phyloP scores from a whole-genome alignment of 2,329 filamentous ascomycete species.

The Neonectria neomacrospora region DNA sequence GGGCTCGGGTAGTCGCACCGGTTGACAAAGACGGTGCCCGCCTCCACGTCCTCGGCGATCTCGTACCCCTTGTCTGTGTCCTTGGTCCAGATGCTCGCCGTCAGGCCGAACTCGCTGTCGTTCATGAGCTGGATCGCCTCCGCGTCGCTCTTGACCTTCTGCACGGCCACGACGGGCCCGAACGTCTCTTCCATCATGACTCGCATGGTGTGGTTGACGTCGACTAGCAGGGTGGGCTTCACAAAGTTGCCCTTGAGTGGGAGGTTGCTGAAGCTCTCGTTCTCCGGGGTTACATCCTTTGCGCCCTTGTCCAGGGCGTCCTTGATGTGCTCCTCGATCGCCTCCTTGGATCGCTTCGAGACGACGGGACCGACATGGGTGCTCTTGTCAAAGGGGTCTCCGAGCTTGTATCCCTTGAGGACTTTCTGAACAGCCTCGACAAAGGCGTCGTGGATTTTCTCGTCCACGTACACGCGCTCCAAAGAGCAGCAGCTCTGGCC shows the following conservation, averaged over 20 bases:
- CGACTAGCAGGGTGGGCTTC: slow-evolving; percentile 82
- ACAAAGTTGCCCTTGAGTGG: slow-evolving; percentile 89
- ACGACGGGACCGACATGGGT: slow-evolving; percentile 92
- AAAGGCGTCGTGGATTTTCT: slow-evolving; percentile 85
- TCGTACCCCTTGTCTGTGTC: slow-evolving; percentile 80
- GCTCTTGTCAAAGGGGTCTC: slow-evolving; percentile 82
- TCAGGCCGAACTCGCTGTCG: slow-evolving; percentile 92
- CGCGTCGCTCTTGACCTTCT: slow-evolving; percentile 83
- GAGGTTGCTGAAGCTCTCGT: slow-evolving; percentile 77
- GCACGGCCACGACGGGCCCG: slow-evolving; percentile 89
- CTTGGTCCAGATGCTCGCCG: slow-evolving; percentile 97
- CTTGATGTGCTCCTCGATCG: slow-evolving; percentile 81
- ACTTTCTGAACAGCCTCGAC: slow-evolving; percentile 83
- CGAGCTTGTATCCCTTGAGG: slow-evolving; percentile 82
- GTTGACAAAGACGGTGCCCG: slow-evolving; percentile 96
- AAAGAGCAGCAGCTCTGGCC: slow-evolving; percentile 97
- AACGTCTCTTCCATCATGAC: slow-evolving; percentile 97
- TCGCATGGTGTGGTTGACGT: slow-evolving; percentile 83
- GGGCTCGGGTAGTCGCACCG: slow-evolving; percentile 92
- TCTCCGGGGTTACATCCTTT: slow-evolving; percentile 84
- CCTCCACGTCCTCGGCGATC: slow-evolving; percentile 84
- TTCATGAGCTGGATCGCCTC: slow-evolving; percentile 92
- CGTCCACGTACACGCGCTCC: slow-evolving; percentile 91
- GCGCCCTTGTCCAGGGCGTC: slow-evolving; percentile 88
- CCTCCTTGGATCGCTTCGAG: slow-evolving; percentile 79